Base-by-base conservation (phyloP, 495 filamentous ascomycete species). In the Tuber aestivum region DNA sequence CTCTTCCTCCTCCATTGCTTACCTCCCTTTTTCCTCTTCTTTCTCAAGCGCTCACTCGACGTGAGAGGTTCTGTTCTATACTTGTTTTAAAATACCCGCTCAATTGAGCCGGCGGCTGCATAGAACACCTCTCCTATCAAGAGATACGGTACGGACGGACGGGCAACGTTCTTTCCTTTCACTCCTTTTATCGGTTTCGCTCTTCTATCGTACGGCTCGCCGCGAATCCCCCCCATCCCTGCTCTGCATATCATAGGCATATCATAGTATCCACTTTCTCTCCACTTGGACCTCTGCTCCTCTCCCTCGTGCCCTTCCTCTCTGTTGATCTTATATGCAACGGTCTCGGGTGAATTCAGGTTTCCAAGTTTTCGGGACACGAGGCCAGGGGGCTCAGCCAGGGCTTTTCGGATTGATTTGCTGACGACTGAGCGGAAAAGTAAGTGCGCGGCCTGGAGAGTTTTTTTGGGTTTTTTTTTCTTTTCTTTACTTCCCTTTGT, bases 361-460 rank as follows among this genome's bases (percentile, higher is more conserved):
- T 38, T 78, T 72, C 75, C 75, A 78, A 77, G 72, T 78, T 76
- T 77, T 38, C 45, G 77, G 77, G 75, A 78, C 77, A 78, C 76
- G 70, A 77, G 76, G 73, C 70, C 41, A 73, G 76, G 70, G 70
- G 75, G 12, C 56, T 27, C 27, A 35, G 56, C 27, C 27, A 20
- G 32, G 16, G n/a, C n/a, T 1, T 65, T 65, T 65, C 35, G 56
- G 56, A 65, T 65, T 65, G 56, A 35, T 65, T 65, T 35, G 56
- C 56, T 65, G 0, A 35, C 56, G 56, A 65, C 56, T 65, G 56
- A 32, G 56, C 56, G 56, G 56, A 65, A 65, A 32, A 65, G 56
- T 65, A 65, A 32, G 56, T 65, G 56, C 32, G 56, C 56, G 56
- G 56, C 56, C 56, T 65, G 56, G 7, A 20, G 56, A 18, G 27